Percentiles rank a stretch among this genome's conserved stretches.
Conservation (phyloP, 306 rosid genomes). For the Spatholobus suberectus region DNA sequence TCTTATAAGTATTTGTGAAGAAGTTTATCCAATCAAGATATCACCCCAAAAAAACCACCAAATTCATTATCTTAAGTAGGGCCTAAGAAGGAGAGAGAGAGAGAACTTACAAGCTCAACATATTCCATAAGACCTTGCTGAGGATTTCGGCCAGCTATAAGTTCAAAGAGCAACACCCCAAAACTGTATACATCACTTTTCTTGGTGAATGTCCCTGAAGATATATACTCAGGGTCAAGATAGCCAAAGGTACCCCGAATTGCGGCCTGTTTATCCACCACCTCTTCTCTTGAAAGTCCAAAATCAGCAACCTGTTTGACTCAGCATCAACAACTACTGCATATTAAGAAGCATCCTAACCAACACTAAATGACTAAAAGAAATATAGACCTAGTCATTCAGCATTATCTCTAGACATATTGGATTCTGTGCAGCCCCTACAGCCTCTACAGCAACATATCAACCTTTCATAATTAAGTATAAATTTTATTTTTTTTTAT, state of each 20-base stretch:
- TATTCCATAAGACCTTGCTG: slow-evolving; percentile 98
- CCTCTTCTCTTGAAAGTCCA: slow-evolving; percentile 97
- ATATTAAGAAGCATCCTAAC: slow-evolving; percentile 2
- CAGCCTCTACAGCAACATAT: no score
- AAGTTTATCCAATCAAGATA: not conserved
- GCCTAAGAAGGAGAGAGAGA: slow-evolving; percentile 40
- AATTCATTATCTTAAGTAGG: not conserved
- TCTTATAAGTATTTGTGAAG: not conserved
- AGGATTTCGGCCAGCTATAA: slow-evolving; percentile 91
- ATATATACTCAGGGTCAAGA: slow-evolving; percentile 94
- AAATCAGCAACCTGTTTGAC: slow-evolving; percentile 91
- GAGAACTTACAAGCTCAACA: slow-evolving; percentile 86
- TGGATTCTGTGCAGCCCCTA: no score
- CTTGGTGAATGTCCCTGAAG: slow-evolving; percentile 89
- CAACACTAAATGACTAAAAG: not conserved
- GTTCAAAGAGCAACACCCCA: slow-evolving; percentile 96
- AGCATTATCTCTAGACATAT: not conserved
- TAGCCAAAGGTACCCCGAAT: slow-evolving; percentile 93
- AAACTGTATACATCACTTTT: slow-evolving; percentile 98
- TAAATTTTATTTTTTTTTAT: no score
- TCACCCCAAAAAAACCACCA: not conserved
- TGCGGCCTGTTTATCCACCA: slow-evolving; percentile 84
- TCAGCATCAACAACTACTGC: slow-evolving; percentile 29
- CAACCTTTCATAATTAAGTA: no score
- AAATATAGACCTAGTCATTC: slow-evolving; percentile 12